phyloP scores from a whole-genome alignment of 108 stramenopile genomes.

The Fistulifera pelliculosa region DNA sequence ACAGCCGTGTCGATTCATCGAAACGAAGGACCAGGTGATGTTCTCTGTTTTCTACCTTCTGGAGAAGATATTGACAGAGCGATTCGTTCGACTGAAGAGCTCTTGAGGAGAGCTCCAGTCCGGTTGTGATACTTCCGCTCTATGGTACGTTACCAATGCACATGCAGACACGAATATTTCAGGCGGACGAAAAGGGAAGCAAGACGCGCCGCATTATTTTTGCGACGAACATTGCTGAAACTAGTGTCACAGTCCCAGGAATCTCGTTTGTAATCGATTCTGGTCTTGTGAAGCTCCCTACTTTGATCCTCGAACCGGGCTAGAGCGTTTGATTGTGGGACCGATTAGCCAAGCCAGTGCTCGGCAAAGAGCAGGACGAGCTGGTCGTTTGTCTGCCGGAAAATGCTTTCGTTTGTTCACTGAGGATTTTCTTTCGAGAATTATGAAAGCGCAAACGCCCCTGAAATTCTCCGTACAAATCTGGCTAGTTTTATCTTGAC shows the following conservation, averaged over 20 bases:
- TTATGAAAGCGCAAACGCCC: slow-evolving; percentile 30
- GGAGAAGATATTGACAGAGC: slow-evolving; percentile 88
- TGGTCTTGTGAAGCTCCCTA: slow-evolving; percentile 93
- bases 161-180: slow-evolving; percentile 68
- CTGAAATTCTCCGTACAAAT: slow-evolving; percentile 70
- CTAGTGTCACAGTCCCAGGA: slow-evolving; percentile 77
- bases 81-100: slow-evolving; percentile 63
- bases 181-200: slow-evolving; percentile 16
- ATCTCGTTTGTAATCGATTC: slow-evolving; percentile 91
- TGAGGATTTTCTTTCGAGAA: slow-evolving; percentile 45
- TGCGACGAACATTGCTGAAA: slow-evolving; percentile 93
- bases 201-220: slow-evolving; percentile 59
- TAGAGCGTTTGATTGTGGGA: slow-evolving; percentile 69
- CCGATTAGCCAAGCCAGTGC: slow-evolving; percentile 85
- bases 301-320: slow-evolving; percentile 68
- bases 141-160: slow-evolving; percentile 80
- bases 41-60: slow-evolving; percentile 90
- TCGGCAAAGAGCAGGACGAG: slow-evolving; percentile 86
- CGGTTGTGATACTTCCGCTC: slow-evolving; percentile 69
- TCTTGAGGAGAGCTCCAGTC: slow-evolving; percentile 14
- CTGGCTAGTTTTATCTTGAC: slow-evolving; percentile 82
- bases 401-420: slow-evolving; percentile 94
- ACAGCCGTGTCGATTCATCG: slow-evolving; percentile 56
- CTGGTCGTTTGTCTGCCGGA: slow-evolving; percentile 82
- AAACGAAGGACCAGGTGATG: slow-evolving; percentile 53